A percentile compares a stretch with the other conserved stretches of the same genome.
These are phyloP conservation scores for Pseudogymnoascus sp. DNA, from an alignment of 2,329 filamentous ascomycete genomes.

Conservation along the genomic window DNA sequence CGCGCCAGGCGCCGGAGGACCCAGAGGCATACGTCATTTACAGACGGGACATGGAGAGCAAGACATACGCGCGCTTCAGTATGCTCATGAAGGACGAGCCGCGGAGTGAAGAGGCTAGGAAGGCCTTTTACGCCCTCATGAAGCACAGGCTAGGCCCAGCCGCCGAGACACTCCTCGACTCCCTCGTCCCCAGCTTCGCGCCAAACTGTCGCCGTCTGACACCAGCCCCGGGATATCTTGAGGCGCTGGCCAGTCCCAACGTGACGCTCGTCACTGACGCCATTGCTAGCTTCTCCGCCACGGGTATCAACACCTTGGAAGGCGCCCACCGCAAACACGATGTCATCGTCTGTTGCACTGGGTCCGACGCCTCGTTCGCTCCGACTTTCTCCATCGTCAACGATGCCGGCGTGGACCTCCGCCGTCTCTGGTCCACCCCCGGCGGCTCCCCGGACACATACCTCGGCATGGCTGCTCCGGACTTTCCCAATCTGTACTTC, in stretches of 20 bases:
- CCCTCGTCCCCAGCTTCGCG: conserved; percentile 36
- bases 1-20: neutral
- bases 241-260: conserved; percentile 29
- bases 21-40: conserved; percentile 2
- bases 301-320: conserved; percentile 28
- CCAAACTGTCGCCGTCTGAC: conserved; percentile 37
- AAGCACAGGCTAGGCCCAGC: conserved; percentile 36
- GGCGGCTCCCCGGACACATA: conserved; percentile 12
- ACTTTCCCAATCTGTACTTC: conserved; percentile 15
- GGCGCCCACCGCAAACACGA: conserved; percentile 27
- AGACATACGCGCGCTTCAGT: neutral
- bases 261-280: conserved; percentile 38
- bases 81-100: conserved; percentile 33
- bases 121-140: conserved; percentile 36
- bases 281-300: conserved; percentile 36
- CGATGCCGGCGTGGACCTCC: neutral
- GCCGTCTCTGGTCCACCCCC: conserved; percentile 20
- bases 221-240: conserved; percentile 34
- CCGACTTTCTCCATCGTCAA: conserved; percentile 10
- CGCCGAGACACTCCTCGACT: conserved; percentile 29
- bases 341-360: conserved; percentile 28
- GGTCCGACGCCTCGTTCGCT: conserved; percentile 14
- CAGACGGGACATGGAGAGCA: conserved; percentile 26
- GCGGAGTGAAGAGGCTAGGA: conserved; percentile 33
- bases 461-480: conserved; percentile 4